These are phyloP conservation scores for Verticillium alfalfae DNA, from an alignment of 2,329 filamentous ascomycete genomes.

Conservation along the genomic window DNA sequence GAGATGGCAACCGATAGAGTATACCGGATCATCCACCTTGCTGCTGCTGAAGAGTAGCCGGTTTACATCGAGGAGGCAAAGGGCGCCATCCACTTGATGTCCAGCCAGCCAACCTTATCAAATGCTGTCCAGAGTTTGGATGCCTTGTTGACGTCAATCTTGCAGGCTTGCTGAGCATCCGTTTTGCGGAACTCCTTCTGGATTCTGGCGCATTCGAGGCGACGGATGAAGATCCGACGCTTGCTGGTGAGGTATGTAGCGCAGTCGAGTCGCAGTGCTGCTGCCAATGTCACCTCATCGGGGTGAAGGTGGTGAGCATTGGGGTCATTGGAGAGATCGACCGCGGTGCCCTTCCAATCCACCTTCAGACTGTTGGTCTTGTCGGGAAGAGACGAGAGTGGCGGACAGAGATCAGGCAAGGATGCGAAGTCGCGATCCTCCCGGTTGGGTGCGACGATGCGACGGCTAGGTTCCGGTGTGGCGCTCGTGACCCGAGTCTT, in stretches of 20 bases:
- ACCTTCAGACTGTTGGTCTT: constrained; percentile 71
- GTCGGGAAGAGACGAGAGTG: constrained; percentile 57
- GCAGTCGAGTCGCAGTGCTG: constrained; percentile 75
- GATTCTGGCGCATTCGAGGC: constrained; percentile 60
- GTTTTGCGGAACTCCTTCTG: constrained; percentile 91
- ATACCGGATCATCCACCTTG: constrained; percentile 15
- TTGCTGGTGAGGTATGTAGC: constrained; percentile 90
- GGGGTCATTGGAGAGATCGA: constrained; percentile 71
- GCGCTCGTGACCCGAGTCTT: constrained; percentile 29
- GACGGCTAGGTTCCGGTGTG: constrained; percentile 44
- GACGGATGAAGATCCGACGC: constrained; percentile 78
- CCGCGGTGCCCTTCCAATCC: constrained; percentile 78
- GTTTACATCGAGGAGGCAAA: constrained; percentile 18
- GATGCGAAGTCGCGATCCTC: constrained; percentile 78
- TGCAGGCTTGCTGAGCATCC: constrained; percentile 92
- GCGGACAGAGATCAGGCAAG: constrained; percentile 69
- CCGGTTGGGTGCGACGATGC: constrained; percentile 58
- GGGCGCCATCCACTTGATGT: constrained; percentile 38
- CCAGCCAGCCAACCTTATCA: constrained; percentile 80
- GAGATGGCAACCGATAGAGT: constrained; percentile 1
- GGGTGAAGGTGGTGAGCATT: constrained; percentile 66
- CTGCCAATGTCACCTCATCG: constrained; percentile 71
- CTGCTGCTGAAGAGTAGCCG: neutral
- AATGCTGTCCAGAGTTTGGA: constrained; percentile 89
- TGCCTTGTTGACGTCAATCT: constrained; percentile 97